Conservation (phyloP, 2,329 filamentous ascomycete genomes). For the Dactylellina drechsleri region DNA sequence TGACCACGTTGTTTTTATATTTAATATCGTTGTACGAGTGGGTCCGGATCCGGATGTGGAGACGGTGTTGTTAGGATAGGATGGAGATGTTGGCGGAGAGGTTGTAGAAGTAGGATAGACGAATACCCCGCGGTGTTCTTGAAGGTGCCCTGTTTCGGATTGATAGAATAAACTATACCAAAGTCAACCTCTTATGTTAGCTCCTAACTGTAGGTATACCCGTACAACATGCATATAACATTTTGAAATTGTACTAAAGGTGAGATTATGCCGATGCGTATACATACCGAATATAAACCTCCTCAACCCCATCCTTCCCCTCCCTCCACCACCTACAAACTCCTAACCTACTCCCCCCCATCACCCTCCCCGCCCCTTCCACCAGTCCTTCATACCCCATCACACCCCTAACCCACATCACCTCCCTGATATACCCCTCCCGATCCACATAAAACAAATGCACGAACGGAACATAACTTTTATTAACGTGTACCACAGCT, state of each 20-base stretch:
- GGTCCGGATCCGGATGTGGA: no score
- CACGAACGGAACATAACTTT: not conserved
- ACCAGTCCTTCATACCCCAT: not conserved
- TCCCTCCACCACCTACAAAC: not conserved
- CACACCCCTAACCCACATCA: not conserved
- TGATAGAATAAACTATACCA: not conserved
- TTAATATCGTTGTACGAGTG: no score
- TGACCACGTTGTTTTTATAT: no score
- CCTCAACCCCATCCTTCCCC: not conserved
- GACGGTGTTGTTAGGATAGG: no score
- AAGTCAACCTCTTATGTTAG: no score
- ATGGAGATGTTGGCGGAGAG: not conserved
- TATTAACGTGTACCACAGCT: not conserved
- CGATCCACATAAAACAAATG: conserved; percentile 7
- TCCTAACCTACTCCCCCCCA: not conserved
- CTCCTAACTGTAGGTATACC: no score
- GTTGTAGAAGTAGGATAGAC: not conserved
- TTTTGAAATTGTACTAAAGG: no score
- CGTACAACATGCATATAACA: no score
- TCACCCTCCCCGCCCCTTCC: not conserved
- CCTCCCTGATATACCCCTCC: not conserved
- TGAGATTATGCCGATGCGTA: no score
- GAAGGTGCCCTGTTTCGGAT: not conserved
- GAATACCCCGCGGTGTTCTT: not conserved
- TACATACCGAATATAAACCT: not conserved